Conservation (phyloP, 2,329 filamentous ascomycete species). For the Ambrosiella cleistominuta region DNA sequence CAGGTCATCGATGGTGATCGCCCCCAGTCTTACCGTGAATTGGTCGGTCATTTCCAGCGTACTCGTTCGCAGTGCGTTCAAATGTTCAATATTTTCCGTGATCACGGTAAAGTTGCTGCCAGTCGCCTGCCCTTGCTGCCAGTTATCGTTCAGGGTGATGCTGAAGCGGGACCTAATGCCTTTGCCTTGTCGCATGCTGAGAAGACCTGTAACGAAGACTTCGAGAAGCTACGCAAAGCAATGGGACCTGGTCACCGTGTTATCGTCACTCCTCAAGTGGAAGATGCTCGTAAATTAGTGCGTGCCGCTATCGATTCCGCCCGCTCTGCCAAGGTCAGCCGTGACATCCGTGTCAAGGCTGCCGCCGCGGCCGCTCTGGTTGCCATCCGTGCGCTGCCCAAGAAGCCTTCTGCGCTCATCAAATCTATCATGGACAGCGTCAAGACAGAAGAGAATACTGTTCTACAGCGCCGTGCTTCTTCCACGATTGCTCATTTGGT, state of each 20-base stretch:
- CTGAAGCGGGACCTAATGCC: conserved; percentile 77
- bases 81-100: conserved; percentile 76
- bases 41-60: conserved; percentile 77
- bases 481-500: conserved; percentile 70
- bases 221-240: conserved; percentile 71
- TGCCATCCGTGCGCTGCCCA: conserved; percentile 71
- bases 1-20: conserved; percentile 66
- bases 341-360: conserved; percentile 73
- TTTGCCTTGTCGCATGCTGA: conserved; percentile 82
- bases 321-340: conserved; percentile 56
- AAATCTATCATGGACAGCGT: conserved; percentile 98
- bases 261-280: conserved; percentile 61
- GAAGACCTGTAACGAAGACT: conserved; percentile 71
- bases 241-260: conserved; percentile 77
- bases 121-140: conserved; percentile 64
- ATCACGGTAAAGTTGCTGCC: conserved; percentile 66
- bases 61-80: conserved; percentile 84
- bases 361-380: conserved; percentile 77
- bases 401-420: conserved; percentile 84
- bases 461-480: conserved; percentile 74
- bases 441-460: conserved; percentile 81
- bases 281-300: conserved; percentile 57
- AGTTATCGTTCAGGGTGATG: conserved; percentile 83
- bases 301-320: conserved; percentile 62
- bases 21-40: conserved; percentile 69